Evolutionary conservation across 1,139 yeast species (phyloP).

Genomic region (Meyerozyma elateridarum): DNA sequence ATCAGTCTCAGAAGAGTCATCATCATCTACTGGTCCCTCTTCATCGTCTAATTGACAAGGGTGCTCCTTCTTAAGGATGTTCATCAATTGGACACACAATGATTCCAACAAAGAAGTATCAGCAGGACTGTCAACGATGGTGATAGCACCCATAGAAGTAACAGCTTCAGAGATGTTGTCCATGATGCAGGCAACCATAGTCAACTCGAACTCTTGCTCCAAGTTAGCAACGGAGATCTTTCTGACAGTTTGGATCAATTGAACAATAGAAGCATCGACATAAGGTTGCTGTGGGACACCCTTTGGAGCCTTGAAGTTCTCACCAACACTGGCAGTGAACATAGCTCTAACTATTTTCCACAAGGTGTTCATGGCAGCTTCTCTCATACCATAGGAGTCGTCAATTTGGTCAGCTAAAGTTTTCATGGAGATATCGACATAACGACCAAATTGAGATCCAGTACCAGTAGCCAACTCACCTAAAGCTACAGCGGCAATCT

Average conservation of each 20-base stretch:
- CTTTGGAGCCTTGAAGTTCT: slow-evolving; percentile 54
- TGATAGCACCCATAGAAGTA: slow-evolving; percentile 68
- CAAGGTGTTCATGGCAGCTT: slow-evolving; percentile 74
- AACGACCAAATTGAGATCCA: slow-evolving; percentile 72
- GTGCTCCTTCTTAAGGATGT: slow-evolving; percentile 74
- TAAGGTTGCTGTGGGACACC: slow-evolving; percentile 68
- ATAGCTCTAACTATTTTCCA: slow-evolving; percentile 81
- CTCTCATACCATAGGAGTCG: slow-evolving; percentile 89
- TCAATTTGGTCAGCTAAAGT: slow-evolving; percentile 69
- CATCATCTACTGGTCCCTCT: slow-evolving; percentile 50
- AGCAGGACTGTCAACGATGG: slow-evolving; percentile 53
- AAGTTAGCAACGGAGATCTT: slow-evolving; percentile 57
- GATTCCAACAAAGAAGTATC: slow-evolving; percentile 59
- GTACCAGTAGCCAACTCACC: slow-evolving; percentile 87
- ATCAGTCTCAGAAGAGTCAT: slow-evolving; percentile 82
- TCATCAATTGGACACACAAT: slow-evolving; percentile 66
- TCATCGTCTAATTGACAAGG: slow-evolving; percentile 66
- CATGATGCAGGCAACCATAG: slow-evolving; percentile 75
- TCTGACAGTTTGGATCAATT: slow-evolving; percentile 65
- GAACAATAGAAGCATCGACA: slow-evolving; percentile 52
- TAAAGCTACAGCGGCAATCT: slow-evolving; percentile 91
- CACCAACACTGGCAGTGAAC: slow-evolving; percentile 53
- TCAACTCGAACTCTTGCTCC: slow-evolving; percentile 74
- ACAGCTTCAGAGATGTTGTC: slow-evolving; percentile 72
- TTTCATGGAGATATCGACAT: slow-evolving; percentile 66